Evolutionary conservation across 805 yeast species (phyloP).

Genomic region (Pichia occidentalis): DNA sequence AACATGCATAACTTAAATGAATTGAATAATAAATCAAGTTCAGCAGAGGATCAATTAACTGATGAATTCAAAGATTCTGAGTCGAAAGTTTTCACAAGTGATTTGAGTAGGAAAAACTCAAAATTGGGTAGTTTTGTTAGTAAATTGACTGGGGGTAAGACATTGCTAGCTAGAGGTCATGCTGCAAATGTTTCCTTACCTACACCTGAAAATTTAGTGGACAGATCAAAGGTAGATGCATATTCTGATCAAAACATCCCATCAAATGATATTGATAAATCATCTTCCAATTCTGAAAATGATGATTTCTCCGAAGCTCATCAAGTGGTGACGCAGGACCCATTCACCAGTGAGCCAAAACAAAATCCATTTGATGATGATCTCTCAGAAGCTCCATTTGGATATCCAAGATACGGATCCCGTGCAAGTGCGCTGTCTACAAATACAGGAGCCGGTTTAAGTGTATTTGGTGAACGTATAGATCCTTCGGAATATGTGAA

Average conservation of each 20-base stretch:
- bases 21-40: constrained; percentile 20
- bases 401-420: constrained; percentile 5
- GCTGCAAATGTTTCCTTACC: constrained; percentile 2
- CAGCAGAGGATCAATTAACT: constrained; percentile 7
- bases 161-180: constrained; percentile 25
- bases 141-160: constrained; percentile 39
- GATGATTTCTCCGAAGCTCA: too few relatives aligned
- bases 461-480: constrained; percentile 11
- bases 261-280: too few relatives aligned
- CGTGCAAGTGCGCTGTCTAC: constrained; percentile 5
- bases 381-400: not conserved
- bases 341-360: not conserved
- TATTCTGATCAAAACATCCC: too few relatives aligned
- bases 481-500: constrained; percentile 1
- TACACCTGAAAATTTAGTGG: too few relatives aligned
- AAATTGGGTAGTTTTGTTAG: constrained; percentile 30
- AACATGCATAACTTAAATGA: constrained; percentile 50
- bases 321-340: not conserved
- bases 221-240: too few relatives aligned
- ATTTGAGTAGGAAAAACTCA: not conserved
- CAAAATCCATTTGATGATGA: constrained; percentile 10
- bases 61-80: constrained; percentile 1
- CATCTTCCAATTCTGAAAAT: too few relatives aligned
- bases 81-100: not conserved
- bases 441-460: constrained; percentile 7